phyloP scores from a whole-genome alignment of 1,139 yeast species.

The Candida smagusa region DNA sequence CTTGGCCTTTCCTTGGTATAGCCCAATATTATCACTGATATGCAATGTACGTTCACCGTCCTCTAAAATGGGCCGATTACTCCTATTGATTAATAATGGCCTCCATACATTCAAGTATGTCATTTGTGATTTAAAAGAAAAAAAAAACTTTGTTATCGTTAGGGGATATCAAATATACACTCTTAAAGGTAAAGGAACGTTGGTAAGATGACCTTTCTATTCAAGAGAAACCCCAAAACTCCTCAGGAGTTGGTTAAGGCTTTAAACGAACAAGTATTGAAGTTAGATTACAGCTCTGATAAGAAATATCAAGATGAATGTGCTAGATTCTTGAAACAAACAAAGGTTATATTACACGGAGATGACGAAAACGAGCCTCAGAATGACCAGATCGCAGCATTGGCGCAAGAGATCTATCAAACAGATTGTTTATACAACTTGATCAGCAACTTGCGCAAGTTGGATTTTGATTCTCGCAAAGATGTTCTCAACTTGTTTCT shows the following conservation, averaged over 20 bases:
- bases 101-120: slow-evolving; percentile 28
- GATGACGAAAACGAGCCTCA: slow-evolving; percentile 68
- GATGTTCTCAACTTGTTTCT: slow-evolving; percentile 74
- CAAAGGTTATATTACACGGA: slow-evolving; percentile 69
- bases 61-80: slow-evolving; percentile 45
- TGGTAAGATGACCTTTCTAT: slow-evolving; percentile 72
- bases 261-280: slow-evolving; percentile 67
- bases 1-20: slow-evolving; percentile 70
- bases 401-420: slow-evolving; percentile 75
- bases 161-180: too few relatives aligned
- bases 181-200: background rate
- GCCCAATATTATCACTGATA: slow-evolving; percentile 57
- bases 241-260: slow-evolving; percentile 80
- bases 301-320: slow-evolving; percentile 76
- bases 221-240: slow-evolving; percentile 88
- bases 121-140: background rate
- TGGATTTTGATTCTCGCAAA: slow-evolving; percentile 88
- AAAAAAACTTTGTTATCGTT: too few relatives aligned
- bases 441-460: slow-evolving; percentile 51
- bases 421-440: slow-evolving; percentile 66
- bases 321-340: slow-evolving; percentile 61
- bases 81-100: slow-evolving; percentile 35
- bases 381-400: slow-evolving; percentile 69
- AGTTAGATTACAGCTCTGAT: slow-evolving; percentile 56
- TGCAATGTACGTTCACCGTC: slow-evolving; percentile 41